Evolutionary conservation across 2,329 filamentous ascomycete genomes (phyloP), one percentile per base, ranked within the genome.

Genomic region (Fusarium pseudograminearum): DNA sequence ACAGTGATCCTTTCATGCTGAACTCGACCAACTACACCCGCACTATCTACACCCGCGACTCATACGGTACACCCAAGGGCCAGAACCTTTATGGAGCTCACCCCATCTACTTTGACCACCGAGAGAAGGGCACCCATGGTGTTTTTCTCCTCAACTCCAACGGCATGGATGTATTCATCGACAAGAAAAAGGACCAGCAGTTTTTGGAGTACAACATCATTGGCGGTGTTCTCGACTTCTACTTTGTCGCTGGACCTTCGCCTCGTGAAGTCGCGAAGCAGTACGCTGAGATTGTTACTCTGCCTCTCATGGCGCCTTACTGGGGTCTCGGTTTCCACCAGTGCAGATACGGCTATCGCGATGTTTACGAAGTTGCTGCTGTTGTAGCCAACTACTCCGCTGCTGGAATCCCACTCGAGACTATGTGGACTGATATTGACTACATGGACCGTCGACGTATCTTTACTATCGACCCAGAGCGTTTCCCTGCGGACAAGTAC

Each of bases 121-220:
- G 92, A 22, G 83, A 84, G 9, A 63, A 54, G 57, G 80, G 88
- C 74, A 80, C 90, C 64, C 76, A 92, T 81, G 84, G 90, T 20
- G 91, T 93, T 5, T 90, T 93, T 76, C 81, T 93, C 26, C 79
- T 91, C 68, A 93, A 92, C 78, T 90, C 89, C 15, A 91, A 93
- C 73, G 91, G 88, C 34, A 94, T 94, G 89, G 91, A 94, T 64
- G 84, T 94, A 76, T 90, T 90, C 71, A 89, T 94, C 77, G 86
- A 93, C 76, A 86, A 86, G 2, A 79, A 82, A 7, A 78, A 83
- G 26, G 82, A 84, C 10, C 83, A 86, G 9, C 88, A 93, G 73
- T 93, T 90, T 61, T 85, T 96, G 7, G 91, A 94, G 78, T 96
- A 94, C 80, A 93, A 94, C 77, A 88, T 88, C 2, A 83, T 95